Evolutionary conservation across 2,329 filamentous ascomycete species (phyloP), one percentile per base, ranked within the genome.

Genomic region (Kalmusia sp.): DNA sequence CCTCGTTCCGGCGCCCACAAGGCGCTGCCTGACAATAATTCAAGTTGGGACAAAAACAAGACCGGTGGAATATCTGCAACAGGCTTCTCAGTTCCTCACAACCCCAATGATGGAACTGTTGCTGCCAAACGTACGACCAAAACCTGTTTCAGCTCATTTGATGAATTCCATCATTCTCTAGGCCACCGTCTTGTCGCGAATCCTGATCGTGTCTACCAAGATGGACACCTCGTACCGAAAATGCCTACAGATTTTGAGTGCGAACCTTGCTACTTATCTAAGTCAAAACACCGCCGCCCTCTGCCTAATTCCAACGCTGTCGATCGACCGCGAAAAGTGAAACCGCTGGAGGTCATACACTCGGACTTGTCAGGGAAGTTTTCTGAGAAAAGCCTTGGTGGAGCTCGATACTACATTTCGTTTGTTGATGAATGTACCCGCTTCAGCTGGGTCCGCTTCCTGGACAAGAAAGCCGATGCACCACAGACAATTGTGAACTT

Each of bases 321-420:
- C 6, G 6, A 6, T 21, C 6, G 15, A 11, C 15, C n/a, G 7
- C 6, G 7, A 28, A 28, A 28, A 6, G 9, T 6, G 21, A 37
- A 37, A 37, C 34, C 15, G n/a, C 34, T 37, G 6, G 48, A 55
- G 28, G 30, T 51, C 19, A 51, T 55, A 25, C 30, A 55, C 28
- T 30, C 41, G 21, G 30, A 55, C 22, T 37, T 51, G n/a, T 51
- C 24, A 4, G 37, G 52, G 4, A 55, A 55, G 28, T 51, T 55
- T 24, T 43, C 21, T 6, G 3, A n/a, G 3, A 31, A 24, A 2
- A 38, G n/a, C 3, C 17, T 54, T 19, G 30, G 49, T 8, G 46
- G 54, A 4, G 31, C 25, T 2, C 24, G 21, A 9, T 56, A 56
- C 49, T 56, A 49, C 34, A 56, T 56, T 7, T 49, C 27, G 14